Conservation (phyloP, 306 rosid genomes). For the Castanea sativa region DNA sequence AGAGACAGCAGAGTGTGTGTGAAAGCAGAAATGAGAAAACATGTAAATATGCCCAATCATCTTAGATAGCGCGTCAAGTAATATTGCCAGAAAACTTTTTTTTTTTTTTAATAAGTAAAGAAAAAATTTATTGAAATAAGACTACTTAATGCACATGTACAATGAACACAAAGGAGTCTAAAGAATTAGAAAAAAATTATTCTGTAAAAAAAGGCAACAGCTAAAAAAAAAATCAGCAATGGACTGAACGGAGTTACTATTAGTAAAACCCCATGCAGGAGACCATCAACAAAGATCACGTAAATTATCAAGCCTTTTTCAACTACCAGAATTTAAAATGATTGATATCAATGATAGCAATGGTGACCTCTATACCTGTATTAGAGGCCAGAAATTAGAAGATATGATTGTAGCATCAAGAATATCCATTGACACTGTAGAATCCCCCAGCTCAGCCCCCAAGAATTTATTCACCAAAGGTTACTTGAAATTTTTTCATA, state of each 20-base stretch:
- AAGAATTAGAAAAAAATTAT: no score
- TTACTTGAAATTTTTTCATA: constrained; percentile 5
- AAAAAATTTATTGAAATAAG: no score
- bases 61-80: background rate
- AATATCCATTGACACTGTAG: constrained; percentile 60
- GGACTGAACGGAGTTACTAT: no score
- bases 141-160: no score
- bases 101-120: no score
- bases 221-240: no score
- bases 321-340: background rate
- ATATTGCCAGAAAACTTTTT: background rate
- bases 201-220: no score
- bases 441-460: constrained; percentile 46
- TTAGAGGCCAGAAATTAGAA: constrained; percentile 98
- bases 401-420: constrained; percentile 76
- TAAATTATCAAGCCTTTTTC: background rate
- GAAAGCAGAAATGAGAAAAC: background rate
- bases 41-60: background rate
- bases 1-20: background rate
- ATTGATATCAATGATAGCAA: background rate
- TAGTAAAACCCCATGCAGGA: no score
- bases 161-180: no score
- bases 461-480: constrained; percentile 20
- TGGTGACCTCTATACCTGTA: constrained; percentile 53
- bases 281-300: background rate